These are phyloP conservation scores for Davidsoniella neocaledoniae DNA, from an alignment of 2,329 filamentous ascomycete genomes.

Conservation along the genomic window DNA sequence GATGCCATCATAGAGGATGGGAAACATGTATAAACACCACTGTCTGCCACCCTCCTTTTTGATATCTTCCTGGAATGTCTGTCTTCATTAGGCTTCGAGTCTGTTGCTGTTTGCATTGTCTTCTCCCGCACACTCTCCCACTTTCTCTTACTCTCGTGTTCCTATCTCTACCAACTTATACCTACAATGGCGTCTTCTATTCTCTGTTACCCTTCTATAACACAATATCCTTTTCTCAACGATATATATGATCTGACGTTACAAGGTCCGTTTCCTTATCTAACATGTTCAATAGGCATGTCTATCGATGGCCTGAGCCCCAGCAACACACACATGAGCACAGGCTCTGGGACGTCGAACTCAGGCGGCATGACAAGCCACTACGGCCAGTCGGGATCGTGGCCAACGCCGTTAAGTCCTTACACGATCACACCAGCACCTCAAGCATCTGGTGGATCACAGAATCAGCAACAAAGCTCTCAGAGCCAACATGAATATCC, in stretches of 20 bases:
- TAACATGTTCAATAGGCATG: slow-evolving; percentile 22
- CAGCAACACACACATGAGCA: slow-evolving; percentile 38
- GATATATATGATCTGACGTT: not conserved
- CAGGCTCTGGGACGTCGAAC: slow-evolving; percentile 38
- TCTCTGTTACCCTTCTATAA: not conserved
- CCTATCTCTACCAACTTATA: too few relatives aligned
- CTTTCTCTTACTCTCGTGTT: too few relatives aligned
- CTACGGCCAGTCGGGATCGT: slow-evolving; percentile 34
- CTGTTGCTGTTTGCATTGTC: too few relatives aligned
- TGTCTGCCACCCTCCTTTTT: too few relatives aligned
- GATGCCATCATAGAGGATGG: too few relatives aligned
- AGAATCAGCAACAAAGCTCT: slow-evolving; percentile 15
- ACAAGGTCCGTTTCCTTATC: not conserved
- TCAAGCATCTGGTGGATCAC: slow-evolving; percentile 20
- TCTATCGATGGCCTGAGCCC: slow-evolving; percentile 44
- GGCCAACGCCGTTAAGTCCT: slow-evolving; percentile 36
- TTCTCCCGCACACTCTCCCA: too few relatives aligned
- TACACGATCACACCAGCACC: slow-evolving; percentile 34
- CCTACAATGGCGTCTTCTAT: too few relatives aligned
- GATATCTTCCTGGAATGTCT: too few relatives aligned
- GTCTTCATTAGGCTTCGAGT: too few relatives aligned
- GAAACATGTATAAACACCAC: too few relatives aligned
- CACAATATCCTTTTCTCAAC: not conserved
- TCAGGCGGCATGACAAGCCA: slow-evolving; percentile 25
- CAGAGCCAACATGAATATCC: not conserved